phyloP scores from a whole-genome alignment of 148 eudicot genomes.

The Fagopyrum esculentum region DNA sequence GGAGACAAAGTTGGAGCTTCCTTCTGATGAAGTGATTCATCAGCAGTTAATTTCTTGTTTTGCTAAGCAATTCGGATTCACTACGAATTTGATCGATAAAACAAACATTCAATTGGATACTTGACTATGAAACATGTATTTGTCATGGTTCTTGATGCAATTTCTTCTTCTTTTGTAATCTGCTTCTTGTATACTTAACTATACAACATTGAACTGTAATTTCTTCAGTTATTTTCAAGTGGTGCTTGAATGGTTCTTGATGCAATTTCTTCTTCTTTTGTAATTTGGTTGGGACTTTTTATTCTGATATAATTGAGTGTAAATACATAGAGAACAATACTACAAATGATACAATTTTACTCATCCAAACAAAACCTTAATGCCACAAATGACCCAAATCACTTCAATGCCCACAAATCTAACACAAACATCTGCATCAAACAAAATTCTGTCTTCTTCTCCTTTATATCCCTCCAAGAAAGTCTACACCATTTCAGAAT shows the following conservation, averaged over 20 bases:
- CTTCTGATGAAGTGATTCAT: slow-evolving; percentile 63
- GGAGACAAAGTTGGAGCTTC: slow-evolving; percentile 50
- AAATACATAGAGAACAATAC: background rate
- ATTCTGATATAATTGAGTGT: background rate
- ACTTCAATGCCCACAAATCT: too few species aligned
- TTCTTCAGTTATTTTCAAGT: too few species aligned
- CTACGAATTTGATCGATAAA: slow-evolving; percentile 20
- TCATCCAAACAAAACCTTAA: too few species aligned
- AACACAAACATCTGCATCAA: background rate
- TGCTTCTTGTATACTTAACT: background rate
- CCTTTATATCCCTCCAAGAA: background rate
- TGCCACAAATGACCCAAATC: too few species aligned
- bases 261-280: background rate
- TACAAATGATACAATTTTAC: too few species aligned
- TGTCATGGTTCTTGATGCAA: background rate
- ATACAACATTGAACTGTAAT: background rate
- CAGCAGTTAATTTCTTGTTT: slow-evolving; percentile 77
- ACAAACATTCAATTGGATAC: slow-evolving; percentile 11
- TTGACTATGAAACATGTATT: background rate
- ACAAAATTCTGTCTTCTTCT: background rate
- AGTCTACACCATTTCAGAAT: too few species aligned
- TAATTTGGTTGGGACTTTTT: too few species aligned
- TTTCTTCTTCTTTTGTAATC: background rate
- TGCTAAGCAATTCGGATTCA: slow-evolving; percentile 47
- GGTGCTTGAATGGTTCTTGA: background rate